Conservation (phyloP, 1,284 basidiomycete species). For the Boletus semigastroideus region DNA sequence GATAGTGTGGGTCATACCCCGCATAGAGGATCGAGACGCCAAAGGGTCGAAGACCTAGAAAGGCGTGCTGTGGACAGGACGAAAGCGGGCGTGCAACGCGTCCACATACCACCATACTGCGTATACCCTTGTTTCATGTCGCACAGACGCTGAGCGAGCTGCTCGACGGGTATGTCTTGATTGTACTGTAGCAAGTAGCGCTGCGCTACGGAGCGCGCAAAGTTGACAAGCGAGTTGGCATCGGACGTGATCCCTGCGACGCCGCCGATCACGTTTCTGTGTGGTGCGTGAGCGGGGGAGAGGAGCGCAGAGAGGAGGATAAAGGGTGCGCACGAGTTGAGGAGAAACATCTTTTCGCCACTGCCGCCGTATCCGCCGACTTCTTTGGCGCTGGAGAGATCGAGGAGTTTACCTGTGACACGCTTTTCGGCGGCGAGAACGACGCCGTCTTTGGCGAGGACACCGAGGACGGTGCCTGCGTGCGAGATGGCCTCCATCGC, state of each 20-base stretch:
- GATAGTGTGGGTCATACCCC: conserved; percentile 93
- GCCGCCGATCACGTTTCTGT: conserved; percentile 91
- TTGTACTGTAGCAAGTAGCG: conserved; percentile 88
- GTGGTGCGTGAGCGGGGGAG: background rate
- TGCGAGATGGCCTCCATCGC: conserved; percentile 99
- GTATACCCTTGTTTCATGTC: conserved; percentile 99
- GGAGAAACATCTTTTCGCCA: conserved; percentile 95
- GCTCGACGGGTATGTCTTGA: conserved; percentile 97
- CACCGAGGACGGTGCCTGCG: conserved; percentile 92
- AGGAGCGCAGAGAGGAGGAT: background rate
- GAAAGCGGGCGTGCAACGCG: background rate
- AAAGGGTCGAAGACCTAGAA: conserved; percentile 89
- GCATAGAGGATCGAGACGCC: conserved; percentile 97
- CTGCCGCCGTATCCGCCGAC: conserved; percentile 86
- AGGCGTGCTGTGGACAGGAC: background rate
- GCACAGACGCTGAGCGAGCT: conserved; percentile 91
- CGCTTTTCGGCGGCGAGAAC: conserved; percentile 99
- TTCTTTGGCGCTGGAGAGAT: conserved; percentile 82
- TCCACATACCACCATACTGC: conserved; percentile 83
- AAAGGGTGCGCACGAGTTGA: conserved; percentile 73
- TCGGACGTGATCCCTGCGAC: conserved; percentile 97
- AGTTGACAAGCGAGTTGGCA: conserved; percentile 97
- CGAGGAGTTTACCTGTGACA: conserved; percentile 96
- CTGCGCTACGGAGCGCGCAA: conserved; percentile 89
- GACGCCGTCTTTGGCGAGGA: conserved; percentile 94